These are phyloP conservation scores for Iodosphaeria phyllophila DNA, from an alignment of 2,329 filamentous ascomycete genomes.

Conservation along the genomic window DNA sequence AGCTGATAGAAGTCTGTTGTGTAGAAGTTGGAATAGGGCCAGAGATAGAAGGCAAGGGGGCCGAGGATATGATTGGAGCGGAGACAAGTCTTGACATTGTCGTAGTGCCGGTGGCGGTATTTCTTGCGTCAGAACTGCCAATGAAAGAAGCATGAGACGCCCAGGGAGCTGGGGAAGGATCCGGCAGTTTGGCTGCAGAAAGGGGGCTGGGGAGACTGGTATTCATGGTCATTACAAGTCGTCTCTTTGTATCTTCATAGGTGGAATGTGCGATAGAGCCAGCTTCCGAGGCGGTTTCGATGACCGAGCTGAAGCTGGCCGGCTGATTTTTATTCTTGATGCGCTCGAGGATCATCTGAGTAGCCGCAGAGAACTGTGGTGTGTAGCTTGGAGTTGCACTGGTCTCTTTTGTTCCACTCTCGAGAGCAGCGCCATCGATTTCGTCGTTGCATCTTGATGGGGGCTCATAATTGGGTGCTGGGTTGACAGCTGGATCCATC, in stretches of 20 bases:
- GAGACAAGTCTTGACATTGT: not conserved
- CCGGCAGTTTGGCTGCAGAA: conserved; percentile 1
- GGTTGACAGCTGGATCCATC: too few species aligned
- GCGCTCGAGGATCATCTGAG: conserved; percentile 20
- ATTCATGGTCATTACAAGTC: conserved; percentile 20
- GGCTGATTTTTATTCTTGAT: conserved; percentile 17
- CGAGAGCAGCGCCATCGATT: too few species aligned
- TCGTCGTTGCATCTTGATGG: too few species aligned
- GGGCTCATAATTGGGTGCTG: too few species aligned
- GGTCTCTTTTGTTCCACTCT: too few species aligned
- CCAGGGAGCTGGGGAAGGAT: conserved; percentile 3
- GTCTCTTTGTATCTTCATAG: conserved; percentile 20
- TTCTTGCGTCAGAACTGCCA: too few species aligned
- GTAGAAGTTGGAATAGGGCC: too few species aligned
- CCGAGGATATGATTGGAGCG: too few species aligned
- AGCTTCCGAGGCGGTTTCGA: conserved; percentile 14
- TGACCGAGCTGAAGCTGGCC: conserved; percentile 14
- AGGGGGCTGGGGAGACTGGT: conserved; percentile 17
- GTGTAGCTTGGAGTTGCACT: too few species aligned
- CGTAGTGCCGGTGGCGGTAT: not conserved
- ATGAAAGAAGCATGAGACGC: conserved; percentile 1
- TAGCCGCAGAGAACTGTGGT: conserved; percentile 16
- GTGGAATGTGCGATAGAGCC: conserved; percentile 14
- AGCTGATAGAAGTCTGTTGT: too few species aligned
- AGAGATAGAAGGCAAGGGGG: too few species aligned